phyloP scores from a whole-genome alignment of 768 basidiomycete genomes.

The Auricularia sp. region DNA sequence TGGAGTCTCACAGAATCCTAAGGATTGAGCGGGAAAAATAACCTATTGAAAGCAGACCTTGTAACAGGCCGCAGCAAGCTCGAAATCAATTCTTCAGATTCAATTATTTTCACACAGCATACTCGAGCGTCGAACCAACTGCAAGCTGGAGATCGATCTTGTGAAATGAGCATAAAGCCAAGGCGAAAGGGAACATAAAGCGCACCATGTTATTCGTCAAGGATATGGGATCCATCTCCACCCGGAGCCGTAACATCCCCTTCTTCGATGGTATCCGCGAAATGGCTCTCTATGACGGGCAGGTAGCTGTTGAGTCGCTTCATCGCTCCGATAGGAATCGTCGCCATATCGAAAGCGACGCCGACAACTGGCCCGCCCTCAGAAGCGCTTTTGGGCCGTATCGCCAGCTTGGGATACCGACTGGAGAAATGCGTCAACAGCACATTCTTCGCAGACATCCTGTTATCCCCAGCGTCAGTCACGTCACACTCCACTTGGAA shows the following conservation, averaged over 20 bases:
- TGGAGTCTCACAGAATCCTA: too few relatives aligned
- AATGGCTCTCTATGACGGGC: conserved; percentile 43
- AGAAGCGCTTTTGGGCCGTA: conserved; percentile 10
- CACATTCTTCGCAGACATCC: conserved; percentile 76
- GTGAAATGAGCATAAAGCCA: too few relatives aligned
- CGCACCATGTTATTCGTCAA: not conserved
- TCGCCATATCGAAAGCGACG: conserved; percentile 73
- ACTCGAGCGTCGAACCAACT: too few relatives aligned
- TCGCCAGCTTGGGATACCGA: conserved; percentile 62
- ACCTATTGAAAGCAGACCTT: too few relatives aligned
- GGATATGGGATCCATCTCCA: not conserved
- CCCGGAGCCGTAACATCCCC: conserved; percentile 20
- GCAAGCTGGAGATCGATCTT: too few relatives aligned
- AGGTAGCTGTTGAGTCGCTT: conserved; percentile 79
- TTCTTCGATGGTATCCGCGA: conserved; percentile 18
- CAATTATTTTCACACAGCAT: too few relatives aligned
- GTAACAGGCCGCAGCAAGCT: too few relatives aligned
- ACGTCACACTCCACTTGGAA: too few relatives aligned
- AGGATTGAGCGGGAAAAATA: too few relatives aligned
- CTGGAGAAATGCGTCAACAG: conserved; percentile 96
- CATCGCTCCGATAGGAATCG: conserved; percentile 64
- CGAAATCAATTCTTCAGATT: too few relatives aligned
- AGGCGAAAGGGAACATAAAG: too few relatives aligned
- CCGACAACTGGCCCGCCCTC: conserved; percentile 41
- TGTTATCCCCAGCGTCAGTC: conserved; percentile 17